A percentile compares a stretch with the other conserved stretches of the same genome.
phyloP scores from a whole-genome alignment of 495 filamentous ascomycete species.

The Xylaria longipes region DNA sequence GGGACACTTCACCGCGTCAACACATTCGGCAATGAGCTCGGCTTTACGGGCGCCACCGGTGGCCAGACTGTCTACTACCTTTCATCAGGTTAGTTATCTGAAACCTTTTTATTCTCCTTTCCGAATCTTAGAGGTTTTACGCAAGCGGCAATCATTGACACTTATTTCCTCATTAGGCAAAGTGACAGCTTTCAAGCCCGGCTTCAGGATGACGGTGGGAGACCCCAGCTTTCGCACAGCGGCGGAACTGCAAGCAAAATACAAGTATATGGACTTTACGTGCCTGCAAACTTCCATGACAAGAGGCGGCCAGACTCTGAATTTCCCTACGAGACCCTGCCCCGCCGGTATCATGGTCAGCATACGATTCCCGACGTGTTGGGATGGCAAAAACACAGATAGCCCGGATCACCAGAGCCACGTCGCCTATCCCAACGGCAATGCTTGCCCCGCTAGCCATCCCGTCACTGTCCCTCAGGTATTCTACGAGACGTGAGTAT shows the following conservation, averaged over 20 bases:
- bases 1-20: constrained; percentile 50
- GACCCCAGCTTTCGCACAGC: constrained; percentile 48
- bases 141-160: not conserved
- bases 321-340: constrained; percentile 43
- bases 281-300: constrained; percentile 47
- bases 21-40: constrained; percentile 51
- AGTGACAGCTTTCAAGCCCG: constrained; percentile 50
- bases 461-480: constrained; percentile 65
- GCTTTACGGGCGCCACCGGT: constrained; percentile 43
- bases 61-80: constrained; percentile 55
- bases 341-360: constrained; percentile 49
- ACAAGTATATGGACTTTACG: constrained; percentile 50
- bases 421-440: constrained; percentile 52
- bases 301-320: constrained; percentile 46
- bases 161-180: constrained; percentile 28
- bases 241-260: constrained; percentile 48
- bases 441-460: constrained; percentile 62
- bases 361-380: constrained; percentile 52
- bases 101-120: not conserved
- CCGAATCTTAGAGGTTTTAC: not conserved
- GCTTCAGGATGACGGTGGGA: constrained; percentile 56
- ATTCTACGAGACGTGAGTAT: constrained; percentile 64
- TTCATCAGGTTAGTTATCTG: constrained; percentile 24
- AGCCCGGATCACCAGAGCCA: constrained; percentile 53
- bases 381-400: constrained; percentile 51